Evolutionary conservation across 75 land plant species (phyloP).

Genomic region (Sequoiadendron giganteum): DNA sequence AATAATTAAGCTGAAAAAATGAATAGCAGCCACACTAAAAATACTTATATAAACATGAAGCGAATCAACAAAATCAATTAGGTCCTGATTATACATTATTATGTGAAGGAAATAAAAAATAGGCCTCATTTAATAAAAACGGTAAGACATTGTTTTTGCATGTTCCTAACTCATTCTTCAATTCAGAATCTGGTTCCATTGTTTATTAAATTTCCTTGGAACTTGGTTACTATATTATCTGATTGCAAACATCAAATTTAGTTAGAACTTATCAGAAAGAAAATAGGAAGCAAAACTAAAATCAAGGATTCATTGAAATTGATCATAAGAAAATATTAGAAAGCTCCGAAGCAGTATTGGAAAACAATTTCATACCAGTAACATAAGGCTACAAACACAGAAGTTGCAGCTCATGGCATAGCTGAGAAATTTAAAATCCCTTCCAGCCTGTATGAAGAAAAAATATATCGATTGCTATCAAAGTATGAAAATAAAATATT

Average conservation of each 20-base stretch:
- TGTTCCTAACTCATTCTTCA: neutral
- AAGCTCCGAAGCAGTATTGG: neutral
- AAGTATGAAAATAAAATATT: neutral
- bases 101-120: neutral
- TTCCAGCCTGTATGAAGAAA: conserved; percentile 57
- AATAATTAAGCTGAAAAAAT: neutral
- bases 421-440: conserved; percentile 74
- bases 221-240: neutral
- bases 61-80: neutral
- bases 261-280: neutral
- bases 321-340: neutral
- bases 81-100: neutral
- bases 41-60: neutral
- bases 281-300: neutral
- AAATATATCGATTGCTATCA: neutral
- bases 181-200: neutral
- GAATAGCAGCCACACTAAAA: neutral
- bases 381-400: conserved; percentile 43
- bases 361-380: conserved; percentile 47
- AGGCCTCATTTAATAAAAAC: neutral
- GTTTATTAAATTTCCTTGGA: neutral
- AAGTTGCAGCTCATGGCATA: conserved; percentile 76
- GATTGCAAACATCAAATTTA: neutral
- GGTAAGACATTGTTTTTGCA: neutral
- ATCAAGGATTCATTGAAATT: neutral